Evolutionary conservation across 2,329 filamentous ascomycete genomes (phyloP).

Genomic region (Celoporthe dispersa): DNA sequence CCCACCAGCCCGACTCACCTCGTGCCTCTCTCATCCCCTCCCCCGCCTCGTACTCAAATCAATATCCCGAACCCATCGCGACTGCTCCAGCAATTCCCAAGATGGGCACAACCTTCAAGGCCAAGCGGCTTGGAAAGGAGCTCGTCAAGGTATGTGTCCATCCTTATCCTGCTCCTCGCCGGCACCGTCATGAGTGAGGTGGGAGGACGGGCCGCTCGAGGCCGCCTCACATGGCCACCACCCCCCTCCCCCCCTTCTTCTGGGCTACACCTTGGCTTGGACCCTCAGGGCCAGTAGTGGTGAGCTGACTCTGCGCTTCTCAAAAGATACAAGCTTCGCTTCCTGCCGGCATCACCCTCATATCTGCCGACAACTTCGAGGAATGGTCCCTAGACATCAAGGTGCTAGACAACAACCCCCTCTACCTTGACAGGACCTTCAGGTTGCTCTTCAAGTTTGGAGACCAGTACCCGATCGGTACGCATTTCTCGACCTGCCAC

Average conservation of each 20-base stretch:
- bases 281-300: background rate
- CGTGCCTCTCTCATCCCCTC: background rate
- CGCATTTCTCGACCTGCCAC: slow-evolving; percentile 29
- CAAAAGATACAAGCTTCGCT: slow-evolving; percentile 58
- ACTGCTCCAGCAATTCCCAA: slow-evolving; percentile 8
- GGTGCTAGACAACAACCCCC: slow-evolving; percentile 86
- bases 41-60: background rate
- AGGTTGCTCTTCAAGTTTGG: slow-evolving; percentile 87
- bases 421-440: slow-evolving; percentile 81
- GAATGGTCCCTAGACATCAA: slow-evolving; percentile 93
- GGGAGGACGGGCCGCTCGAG: background rate
- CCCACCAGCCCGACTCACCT: background rate
- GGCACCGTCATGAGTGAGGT: background rate
- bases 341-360: slow-evolving; percentile 75
- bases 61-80: background rate
- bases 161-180: background rate
- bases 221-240: background rate
- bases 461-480: slow-evolving; percentile 87
- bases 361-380: slow-evolving; percentile 79
- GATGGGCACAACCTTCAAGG: slow-evolving; percentile 53
- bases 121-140: slow-evolving; percentile 65
- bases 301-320: slow-evolving; percentile 14
- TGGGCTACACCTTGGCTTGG: background rate
- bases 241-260: background rate
- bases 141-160: slow-evolving; percentile 53